phyloP scores from a whole-genome alignment of 495 filamentous ascomycete species.

The Parmelia sp. region DNA sequence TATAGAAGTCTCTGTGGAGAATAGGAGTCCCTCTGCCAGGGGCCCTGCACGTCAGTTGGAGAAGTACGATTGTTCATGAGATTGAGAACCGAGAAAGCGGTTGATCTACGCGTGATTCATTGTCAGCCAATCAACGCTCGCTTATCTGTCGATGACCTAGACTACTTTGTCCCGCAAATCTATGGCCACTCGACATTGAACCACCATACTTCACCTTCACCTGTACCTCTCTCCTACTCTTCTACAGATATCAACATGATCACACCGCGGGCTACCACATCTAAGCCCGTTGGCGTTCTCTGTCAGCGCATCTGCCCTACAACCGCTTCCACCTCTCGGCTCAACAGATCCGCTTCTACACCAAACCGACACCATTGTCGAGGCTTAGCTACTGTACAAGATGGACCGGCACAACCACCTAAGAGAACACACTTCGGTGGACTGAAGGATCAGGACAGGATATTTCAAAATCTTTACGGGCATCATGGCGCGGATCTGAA shows the following conservation, averaged over 20 bases:
- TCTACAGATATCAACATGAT: constrained; percentile 11
- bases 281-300: constrained; percentile 46
- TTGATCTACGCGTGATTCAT: neutral
- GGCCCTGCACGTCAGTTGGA: neutral
- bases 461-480: constrained; percentile 97
- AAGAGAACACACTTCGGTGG: constrained; percentile 74
- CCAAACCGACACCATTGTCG: constrained; percentile 48
- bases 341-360: constrained; percentile 19
- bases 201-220: neutral
- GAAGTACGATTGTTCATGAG: neutral
- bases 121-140: constrained; percentile 17
- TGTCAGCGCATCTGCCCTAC: constrained; percentile 52
- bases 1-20: neutral
- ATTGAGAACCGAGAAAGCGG: too few species aligned
- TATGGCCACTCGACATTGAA: constrained; percentile 6
- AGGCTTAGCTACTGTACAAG: constrained; percentile 83
- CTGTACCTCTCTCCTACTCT: neutral
- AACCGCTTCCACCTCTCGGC: constrained; percentile 33
- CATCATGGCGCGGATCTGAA: constrained; percentile 86
- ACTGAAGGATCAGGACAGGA: constrained; percentile 89
- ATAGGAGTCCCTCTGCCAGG: neutral
- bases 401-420: constrained; percentile 59
- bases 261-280: constrained; percentile 26
- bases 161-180: constrained; percentile 5
- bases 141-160: constrained; percentile 20